Conservation (phyloP, 805 yeast genomes). For the Metschnikowia noctiluminum region DNA sequence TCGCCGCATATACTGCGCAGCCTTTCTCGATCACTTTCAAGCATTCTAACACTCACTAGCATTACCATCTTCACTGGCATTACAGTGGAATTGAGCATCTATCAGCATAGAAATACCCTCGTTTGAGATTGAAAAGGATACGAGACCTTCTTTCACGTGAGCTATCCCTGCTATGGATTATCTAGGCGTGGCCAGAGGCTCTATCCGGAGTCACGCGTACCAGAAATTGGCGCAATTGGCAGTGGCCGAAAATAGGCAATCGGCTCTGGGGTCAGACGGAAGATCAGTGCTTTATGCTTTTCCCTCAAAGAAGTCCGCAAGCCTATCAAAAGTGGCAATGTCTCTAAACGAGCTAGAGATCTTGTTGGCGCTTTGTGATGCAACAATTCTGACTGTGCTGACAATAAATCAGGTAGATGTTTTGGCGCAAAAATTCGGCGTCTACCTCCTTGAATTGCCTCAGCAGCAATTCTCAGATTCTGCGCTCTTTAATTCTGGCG, state of each 20-base stretch:
- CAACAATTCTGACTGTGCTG: constrained; percentile 16
- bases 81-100: no score
- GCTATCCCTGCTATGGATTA: constrained; percentile 29
- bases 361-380: constrained; percentile 50
- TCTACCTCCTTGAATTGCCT: constrained; percentile 47
- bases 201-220: constrained; percentile 39
- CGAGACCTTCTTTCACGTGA: not conserved
- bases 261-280: not conserved
- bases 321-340: constrained; percentile 32
- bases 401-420: constrained; percentile 39
- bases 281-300: not conserved
- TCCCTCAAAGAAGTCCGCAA: not conserved
- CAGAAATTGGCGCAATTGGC: constrained; percentile 35
- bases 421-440: constrained; percentile 41
- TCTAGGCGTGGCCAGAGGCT: constrained; percentile 35
- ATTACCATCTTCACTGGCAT: no score
- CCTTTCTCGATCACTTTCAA: no score
- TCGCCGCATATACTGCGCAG: no score
- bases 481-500: constrained; percentile 26
- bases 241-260: constrained; percentile 2
- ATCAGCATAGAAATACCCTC: no score
- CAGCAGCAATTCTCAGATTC: constrained; percentile 41
- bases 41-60: no score
- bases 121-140: no score
- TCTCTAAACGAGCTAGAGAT: constrained; percentile 54